phyloP scores from a whole-genome alignment of 768 basidiomycete species.

The Gautieria morchelliformis region DNA sequence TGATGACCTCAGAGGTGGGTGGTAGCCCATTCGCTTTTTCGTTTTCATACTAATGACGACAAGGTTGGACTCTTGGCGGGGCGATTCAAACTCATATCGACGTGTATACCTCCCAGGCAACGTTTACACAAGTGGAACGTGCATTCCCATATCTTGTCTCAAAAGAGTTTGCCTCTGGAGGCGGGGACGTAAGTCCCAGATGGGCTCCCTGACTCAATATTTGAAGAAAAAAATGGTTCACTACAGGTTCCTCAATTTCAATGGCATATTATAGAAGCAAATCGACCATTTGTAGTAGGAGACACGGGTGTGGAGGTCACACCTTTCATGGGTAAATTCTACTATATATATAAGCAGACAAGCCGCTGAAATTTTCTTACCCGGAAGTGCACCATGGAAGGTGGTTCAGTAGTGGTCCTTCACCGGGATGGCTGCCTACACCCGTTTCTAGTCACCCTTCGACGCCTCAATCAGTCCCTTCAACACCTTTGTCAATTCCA shows the following conservation, averaged over 20 bases:
- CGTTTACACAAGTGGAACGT: slow-evolving; percentile 54
- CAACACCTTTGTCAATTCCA: slow-evolving; percentile 13
- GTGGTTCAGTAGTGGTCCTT: slow-evolving; percentile 36
- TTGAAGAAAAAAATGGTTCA: slow-evolving; percentile 1
- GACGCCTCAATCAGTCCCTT: slow-evolving; percentile 24
- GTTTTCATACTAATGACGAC: slow-evolving; percentile 3
- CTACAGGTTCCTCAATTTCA: slow-evolving; percentile 68
- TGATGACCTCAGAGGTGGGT: slow-evolving; percentile 75
- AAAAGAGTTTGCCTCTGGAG: slow-evolving; percentile 68
- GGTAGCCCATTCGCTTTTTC: slow-evolving; percentile 5
- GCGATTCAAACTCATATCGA: slow-evolving; percentile 67
- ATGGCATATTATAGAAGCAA: slow-evolving; percentile 74
- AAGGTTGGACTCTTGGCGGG: slow-evolving; percentile 64
- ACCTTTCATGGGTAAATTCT: slow-evolving; percentile 51
- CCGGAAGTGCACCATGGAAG: slow-evolving; percentile 64
- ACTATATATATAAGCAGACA: neutral
- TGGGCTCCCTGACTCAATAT: neutral
- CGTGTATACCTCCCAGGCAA: slow-evolving; percentile 57
- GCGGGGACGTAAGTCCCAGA: slow-evolving; percentile 51
- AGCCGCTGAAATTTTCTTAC: slow-evolving; percentile 3
- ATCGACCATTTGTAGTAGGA: slow-evolving; percentile 55
- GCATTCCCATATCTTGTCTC: slow-evolving; percentile 78
- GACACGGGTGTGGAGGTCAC: slow-evolving; percentile 53
- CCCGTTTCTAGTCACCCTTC: slow-evolving; percentile 29
- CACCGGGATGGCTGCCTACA: slow-evolving; percentile 30